These are phyloP conservation scores for Phytophthora citricola DNA, from an alignment of 352 stramenopile genomes.

Conservation along the genomic window DNA sequence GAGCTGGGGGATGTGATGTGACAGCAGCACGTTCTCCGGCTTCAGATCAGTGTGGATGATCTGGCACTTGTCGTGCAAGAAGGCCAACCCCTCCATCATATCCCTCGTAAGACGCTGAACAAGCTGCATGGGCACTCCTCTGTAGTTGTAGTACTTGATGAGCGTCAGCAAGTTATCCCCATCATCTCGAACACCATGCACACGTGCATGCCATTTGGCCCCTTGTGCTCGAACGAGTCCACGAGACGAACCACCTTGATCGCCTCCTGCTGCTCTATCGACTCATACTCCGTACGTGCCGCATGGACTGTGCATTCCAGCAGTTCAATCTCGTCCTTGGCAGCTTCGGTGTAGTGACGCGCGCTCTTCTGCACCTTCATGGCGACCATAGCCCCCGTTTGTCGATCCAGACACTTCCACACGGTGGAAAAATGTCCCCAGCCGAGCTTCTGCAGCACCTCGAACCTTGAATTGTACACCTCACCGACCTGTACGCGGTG, in stretches of 20 bases:
- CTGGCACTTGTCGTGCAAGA: slow-evolving; percentile 96
- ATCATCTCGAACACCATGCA: slow-evolving; percentile 99
- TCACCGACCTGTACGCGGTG: slow-evolving; percentile 95
- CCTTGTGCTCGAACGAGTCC: slow-evolving; percentile 97
- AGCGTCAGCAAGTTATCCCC: slow-evolving; percentile 97
- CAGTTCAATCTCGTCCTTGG: slow-evolving; percentile 98
- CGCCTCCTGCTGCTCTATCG: slow-evolving; percentile 27
- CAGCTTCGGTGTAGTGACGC: slow-evolving; percentile 98
- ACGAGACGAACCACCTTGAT: slow-evolving; percentile 75
- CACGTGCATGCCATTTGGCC: slow-evolving; percentile 95
- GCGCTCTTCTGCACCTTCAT: slow-evolving; percentile 98
- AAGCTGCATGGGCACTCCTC: slow-evolving; percentile 95
- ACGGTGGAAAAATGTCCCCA: slow-evolving; percentile 99
- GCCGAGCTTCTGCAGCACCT: slow-evolving; percentile 98
- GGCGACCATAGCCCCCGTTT: slow-evolving; percentile 90
- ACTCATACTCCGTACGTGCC: slow-evolving; percentile 31
- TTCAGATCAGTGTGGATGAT: slow-evolving; percentile 99
- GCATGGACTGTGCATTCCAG: slow-evolving; percentile 91
- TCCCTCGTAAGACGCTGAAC: slow-evolving; percentile 95
- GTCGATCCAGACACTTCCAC: slow-evolving; percentile 96
- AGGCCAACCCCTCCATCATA: slow-evolving; percentile 97
- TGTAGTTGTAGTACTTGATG: slow-evolving; percentile 99
- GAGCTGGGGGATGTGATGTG: slow-evolving; percentile 71
- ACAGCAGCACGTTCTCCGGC: slow-evolving; percentile 98
- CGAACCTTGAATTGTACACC: slow-evolving; percentile 94